Evolutionary conservation across 2,329 filamentous ascomycete species (phyloP), one percentile per base, ranked within the genome.

Genomic region (Monascus ruber): DNA sequence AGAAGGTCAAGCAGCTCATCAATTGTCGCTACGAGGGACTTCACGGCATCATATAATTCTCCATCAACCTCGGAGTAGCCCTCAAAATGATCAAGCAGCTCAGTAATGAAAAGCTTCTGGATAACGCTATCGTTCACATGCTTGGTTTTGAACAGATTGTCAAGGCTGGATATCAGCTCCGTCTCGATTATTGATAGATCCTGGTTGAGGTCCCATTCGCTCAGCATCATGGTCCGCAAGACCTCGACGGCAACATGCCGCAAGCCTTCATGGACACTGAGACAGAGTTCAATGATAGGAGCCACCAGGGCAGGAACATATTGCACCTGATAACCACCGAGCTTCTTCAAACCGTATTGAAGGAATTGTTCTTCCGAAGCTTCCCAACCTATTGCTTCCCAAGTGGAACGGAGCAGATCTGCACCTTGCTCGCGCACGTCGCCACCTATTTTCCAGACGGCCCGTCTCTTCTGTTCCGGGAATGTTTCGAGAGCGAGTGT

Each of bases 361-460:
- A 73, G 70, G 47, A 77, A 75, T 57, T 95, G 88, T 42, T 96
- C 89, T 1, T 72, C 62, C 27, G 75, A 85, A 0, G 86, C 85
- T 51, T 98, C 89, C 91, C 91, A 98, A 8, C 93, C 91, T 45
- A 98, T 93, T 11, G 87, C 84, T 56, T 94, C 85, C 91, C 91
- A 98, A 5, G 83, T 89, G 26, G 78, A 76, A 44, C 83, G 78
- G 28, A 98, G 69, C 6, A 98, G 70, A 37, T 89, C 84, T 4
- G 91, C 89, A 10, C 93, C 91, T 47, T 86, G 76, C 59, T 96
- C 88, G 40, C 91, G 77, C 37, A 98, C 86, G 63, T 98, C 93
- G 5, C 91, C 91, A 4, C 89, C 91, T 56, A 98, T 95, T 66
- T 96, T 98, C 91, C 93, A 98, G 1, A 96, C 89, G 1, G 91